A percentile compares a stretch with the other conserved stretches of the same genome.
Conservation (phyloP, 352 stramenopile genomes). For the Thalassiosira hispida region DNA sequence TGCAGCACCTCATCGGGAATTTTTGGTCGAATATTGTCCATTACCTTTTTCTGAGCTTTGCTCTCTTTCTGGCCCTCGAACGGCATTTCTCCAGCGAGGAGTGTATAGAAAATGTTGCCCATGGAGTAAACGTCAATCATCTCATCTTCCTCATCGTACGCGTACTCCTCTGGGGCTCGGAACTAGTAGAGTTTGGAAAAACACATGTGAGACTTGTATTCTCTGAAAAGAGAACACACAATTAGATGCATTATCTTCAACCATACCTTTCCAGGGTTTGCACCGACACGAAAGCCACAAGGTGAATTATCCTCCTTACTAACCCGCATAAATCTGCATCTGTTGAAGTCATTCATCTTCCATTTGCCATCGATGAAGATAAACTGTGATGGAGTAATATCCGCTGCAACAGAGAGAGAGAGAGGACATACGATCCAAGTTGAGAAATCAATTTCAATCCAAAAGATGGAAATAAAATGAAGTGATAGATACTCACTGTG, state of each 20-base stretch:
- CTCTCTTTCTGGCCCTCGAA: constrained; percentile 49
- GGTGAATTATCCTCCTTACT: constrained; percentile 42
- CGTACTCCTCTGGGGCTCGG: constrained; percentile 81
- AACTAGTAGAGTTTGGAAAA: constrained; percentile 29
- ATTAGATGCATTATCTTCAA: not conserved
- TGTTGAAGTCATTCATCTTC: constrained; percentile 83
- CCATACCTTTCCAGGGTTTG: constrained; percentile 67
- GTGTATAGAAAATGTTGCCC: constrained; percentile 75
- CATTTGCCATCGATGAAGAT: constrained; percentile 68
- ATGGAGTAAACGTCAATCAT: constrained; percentile 81
- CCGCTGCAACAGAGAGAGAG: constrained; percentile 42
- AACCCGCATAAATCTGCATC: constrained; percentile 73
- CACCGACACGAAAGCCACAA: constrained; percentile 68
- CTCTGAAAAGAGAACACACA: no score
- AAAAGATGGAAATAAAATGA: not conserved
- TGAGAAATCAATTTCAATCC: not conserved
- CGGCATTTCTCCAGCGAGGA: constrained; percentile 47
- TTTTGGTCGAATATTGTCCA: constrained; percentile 53
- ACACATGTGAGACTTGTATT: constrained; percentile 1
- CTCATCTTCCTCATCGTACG: constrained; percentile 67
- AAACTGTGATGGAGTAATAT: constrained; percentile 76
- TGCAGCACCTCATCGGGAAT: constrained; percentile 58
- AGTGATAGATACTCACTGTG: constrained; percentile 44
- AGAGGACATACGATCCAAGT: not conserved
- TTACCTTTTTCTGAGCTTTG: constrained; percentile 55